Conservation (phyloP, 176 grass and related monocot species). For the Olyra latifolia region DNA sequence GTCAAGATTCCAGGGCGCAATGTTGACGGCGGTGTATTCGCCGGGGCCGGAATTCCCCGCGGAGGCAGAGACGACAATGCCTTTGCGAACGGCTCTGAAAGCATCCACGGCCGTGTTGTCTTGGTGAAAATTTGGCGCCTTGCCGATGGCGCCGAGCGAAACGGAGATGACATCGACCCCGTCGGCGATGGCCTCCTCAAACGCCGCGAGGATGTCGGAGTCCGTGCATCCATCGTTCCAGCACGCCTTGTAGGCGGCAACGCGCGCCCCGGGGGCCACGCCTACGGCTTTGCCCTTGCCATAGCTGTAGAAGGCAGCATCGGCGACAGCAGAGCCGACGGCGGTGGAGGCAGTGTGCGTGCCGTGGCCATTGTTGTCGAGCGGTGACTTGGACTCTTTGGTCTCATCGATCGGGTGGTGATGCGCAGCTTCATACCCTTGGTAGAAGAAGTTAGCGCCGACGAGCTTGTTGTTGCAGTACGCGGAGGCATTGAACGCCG, state of each 20-base stretch:
- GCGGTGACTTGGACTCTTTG: slow-evolving; percentile 41
- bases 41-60: slow-evolving; percentile 39
- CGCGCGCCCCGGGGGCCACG: slow-evolving; percentile 32
- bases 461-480: slow-evolving; percentile 55
- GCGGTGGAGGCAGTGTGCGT: slow-evolving; percentile 54
- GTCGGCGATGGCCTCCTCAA: slow-evolving; percentile 41
- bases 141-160: slow-evolving; percentile 24
- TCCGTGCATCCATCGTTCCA: slow-evolving; percentile 9
- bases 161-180: slow-evolving; percentile 45
- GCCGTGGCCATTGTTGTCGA: slow-evolving; percentile 47
- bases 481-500: slow-evolving; percentile 11
- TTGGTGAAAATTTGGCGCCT: not conserved
- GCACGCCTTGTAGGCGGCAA: slow-evolving; percentile 46
- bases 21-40: slow-evolving; percentile 35
- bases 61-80: slow-evolving; percentile 40
- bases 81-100: slow-evolving; percentile 43
- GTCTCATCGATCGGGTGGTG: slow-evolving; percentile 6
- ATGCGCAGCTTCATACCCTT: not conserved
- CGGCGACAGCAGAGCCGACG: not conserved
- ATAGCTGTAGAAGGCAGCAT: slow-evolving; percentile 36
- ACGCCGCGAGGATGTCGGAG: slow-evolving; percentile 39
- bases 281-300: slow-evolving; percentile 21
- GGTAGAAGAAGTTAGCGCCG: slow-evolving; percentile 34
- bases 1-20: slow-evolving; percentile 56
- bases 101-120: slow-evolving; percentile 44